A percentile compares a stretch with the other conserved stretches of the same genome.
phyloP scores from a whole-genome alignment of 768 basidiomycete genomes.

The Mycena leptocephala region DNA sequence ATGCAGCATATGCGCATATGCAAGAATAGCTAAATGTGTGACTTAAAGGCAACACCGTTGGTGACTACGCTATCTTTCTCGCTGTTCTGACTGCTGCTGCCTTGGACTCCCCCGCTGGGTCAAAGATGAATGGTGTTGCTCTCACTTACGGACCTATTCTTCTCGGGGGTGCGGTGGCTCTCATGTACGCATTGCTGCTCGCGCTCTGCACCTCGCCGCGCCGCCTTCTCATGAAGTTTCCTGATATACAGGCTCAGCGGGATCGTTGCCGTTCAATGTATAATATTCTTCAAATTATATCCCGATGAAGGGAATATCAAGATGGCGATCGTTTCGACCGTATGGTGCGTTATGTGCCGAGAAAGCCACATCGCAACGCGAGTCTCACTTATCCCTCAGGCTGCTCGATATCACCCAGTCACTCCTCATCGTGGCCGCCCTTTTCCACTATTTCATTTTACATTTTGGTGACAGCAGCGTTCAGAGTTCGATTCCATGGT shows the following conservation, averaged over 20 bases:
- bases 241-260: slow-evolving; percentile 41
- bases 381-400: slow-evolving; percentile 18
- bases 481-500: slow-evolving; percentile 41
- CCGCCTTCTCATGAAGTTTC: no score
- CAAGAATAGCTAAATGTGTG: neutral
- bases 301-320: slow-evolving; percentile 40
- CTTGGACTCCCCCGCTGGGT: neutral
- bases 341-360: slow-evolving; percentile 32
- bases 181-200: slow-evolving; percentile 35
- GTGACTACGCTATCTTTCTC: neutral
- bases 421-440: slow-evolving; percentile 37
- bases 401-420: slow-evolving; percentile 39
- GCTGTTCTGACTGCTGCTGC: slow-evolving; percentile 14
- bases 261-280: slow-evolving; percentile 41
- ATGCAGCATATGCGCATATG: neutral
- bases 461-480: slow-evolving; percentile 31
- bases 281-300: slow-evolving; percentile 45
- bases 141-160: slow-evolving; percentile 38
- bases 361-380: neutral
- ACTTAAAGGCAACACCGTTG: neutral
- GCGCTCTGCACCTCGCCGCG: no score
- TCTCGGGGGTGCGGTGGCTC: slow-evolving; percentile 43
- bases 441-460: slow-evolving; percentile 40
- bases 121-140: slow-evolving; percentile 16
- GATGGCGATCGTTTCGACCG: slow-evolving; percentile 11